Base-by-base conservation (phyloP, 2,329 filamentous ascomycete genomes). In the Penicillium sp. region DNA sequence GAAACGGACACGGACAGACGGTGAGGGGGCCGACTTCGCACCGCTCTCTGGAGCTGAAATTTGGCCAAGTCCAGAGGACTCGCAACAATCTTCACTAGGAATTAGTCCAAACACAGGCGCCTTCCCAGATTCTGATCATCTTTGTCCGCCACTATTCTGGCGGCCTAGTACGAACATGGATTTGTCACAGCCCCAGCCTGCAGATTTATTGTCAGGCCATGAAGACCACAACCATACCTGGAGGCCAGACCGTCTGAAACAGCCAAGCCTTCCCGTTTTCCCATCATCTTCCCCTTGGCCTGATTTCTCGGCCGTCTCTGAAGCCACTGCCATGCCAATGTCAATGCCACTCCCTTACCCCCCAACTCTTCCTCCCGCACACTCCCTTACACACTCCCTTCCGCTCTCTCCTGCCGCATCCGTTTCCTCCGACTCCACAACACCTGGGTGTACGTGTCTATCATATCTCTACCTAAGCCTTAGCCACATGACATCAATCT, bases 401-500 rank as follows among this genome's bases (percentile, higher is more conserved):
- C 62, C 65, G 12, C 35, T 66, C 30, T 65, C 68, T 25, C 61
- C 67, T 38, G 59, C 64, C 14, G 54, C 62, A 26, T 55, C 59
- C 14, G 55, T 59, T 4, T 50, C 61, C 14, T 56, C 65, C 30
- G 65, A 69, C 35, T 35, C 59, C 35, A 11, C 53, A 42, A 50
- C 35, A 5, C 49, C 64, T 36, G 64, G 70, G 46, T 77, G 75
- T 54, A 67, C 74, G 17, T 77, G 75, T 55, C 58, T 77, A 49
- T 75, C 75, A 42, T 73, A 74, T 45, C 60, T 77, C 12, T 79
- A 79, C 55, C 68, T 78, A 30, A 75, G 73, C 26, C 71, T 77
- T 55, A 76, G 73, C 55, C 72, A 74, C 53, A 68, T 77, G 38
- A 74, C 73, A 40, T 73, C 71, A 19, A 65, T 78, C 14, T 67